Evolutionary conservation across 1,139 yeast genomes (phyloP).

Genomic region (Pichia sp.): DNA sequence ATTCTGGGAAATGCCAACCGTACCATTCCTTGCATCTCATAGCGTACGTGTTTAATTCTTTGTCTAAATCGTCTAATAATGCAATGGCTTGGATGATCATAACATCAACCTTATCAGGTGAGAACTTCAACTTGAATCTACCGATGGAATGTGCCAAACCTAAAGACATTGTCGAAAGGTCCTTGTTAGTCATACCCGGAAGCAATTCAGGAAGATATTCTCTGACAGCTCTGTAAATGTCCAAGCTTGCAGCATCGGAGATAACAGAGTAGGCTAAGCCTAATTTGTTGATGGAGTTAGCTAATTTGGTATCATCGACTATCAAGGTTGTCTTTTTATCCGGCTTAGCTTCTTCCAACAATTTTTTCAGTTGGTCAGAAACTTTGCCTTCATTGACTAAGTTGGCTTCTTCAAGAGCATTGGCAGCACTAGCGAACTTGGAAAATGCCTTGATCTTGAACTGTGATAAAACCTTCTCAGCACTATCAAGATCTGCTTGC

Average conservation of each 20-base stretch:
- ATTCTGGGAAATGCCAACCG: conserved; percentile 99
- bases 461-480: conserved; percentile 73
- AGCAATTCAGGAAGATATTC: conserved; percentile 89
- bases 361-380: conserved; percentile 70
- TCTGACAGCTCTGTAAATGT: conserved; percentile 90
- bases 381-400: conserved; percentile 92
- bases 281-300: conserved; percentile 91
- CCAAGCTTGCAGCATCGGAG: conserved; percentile 91
- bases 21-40: conserved; percentile 99
- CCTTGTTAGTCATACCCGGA: conserved; percentile 86
- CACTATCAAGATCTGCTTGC: conserved; percentile 72
- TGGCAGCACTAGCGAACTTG: conserved; percentile 89
- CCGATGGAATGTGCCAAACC: conserved; percentile 98
- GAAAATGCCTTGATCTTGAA: conserved; percentile 94
- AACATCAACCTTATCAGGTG: conserved; percentile 96
- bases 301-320: conserved; percentile 93
- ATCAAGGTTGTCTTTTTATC: conserved; percentile 88
- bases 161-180: conserved; percentile 87
- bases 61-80: conserved; percentile 90
- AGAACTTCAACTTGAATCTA: conserved; percentile 94
- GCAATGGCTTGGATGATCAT: conserved; percentile 99
- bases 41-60: conserved; percentile 94
- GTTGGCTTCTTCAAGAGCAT: conserved; percentile 93
- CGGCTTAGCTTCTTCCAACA: conserved; percentile 75
- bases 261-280: conserved; percentile 85